Percentiles rank a stretch among this genome's conserved stretches.
Conservation (phyloP, 352 stramenopile genomes). For the Pythium guiyangense region DNA sequence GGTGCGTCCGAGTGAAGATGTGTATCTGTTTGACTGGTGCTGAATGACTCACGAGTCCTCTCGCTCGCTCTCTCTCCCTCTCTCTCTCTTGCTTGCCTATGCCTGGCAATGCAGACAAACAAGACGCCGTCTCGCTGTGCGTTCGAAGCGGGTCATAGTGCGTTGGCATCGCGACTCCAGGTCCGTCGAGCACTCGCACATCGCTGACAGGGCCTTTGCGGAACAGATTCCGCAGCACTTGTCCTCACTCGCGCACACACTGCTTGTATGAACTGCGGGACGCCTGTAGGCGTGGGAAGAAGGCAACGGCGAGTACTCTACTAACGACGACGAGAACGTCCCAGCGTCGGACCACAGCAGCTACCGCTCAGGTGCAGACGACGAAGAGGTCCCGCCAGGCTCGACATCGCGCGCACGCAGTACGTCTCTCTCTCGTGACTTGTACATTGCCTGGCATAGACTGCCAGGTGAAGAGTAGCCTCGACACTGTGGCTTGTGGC, state of each 20-base stretch:
- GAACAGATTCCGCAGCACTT: background rate
- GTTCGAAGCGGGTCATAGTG: conserved; percentile 81
- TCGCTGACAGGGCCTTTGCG: no score
- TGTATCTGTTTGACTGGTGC: no score
- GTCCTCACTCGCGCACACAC: background rate
- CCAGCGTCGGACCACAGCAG: conserved; percentile 12
- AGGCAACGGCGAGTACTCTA: conserved; percentile 86
- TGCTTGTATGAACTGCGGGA: background rate
- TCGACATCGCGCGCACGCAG: conserved; percentile 39
- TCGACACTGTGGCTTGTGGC: no score
- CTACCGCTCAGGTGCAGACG: conserved; percentile 23
- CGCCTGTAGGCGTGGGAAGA: conserved; percentile 64
- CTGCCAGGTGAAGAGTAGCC: no score
- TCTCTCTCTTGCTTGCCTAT: background rate
- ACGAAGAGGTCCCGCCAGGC: conserved; percentile 32
- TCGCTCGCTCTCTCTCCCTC: no score
- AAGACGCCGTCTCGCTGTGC: conserved; percentile 83
- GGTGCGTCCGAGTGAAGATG: conserved; percentile 21
- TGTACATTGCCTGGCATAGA: no score
- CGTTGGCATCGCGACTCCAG: conserved; percentile 70
- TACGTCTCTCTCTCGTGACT: conserved; percentile 24
- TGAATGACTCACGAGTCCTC: no score
- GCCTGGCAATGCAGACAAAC: conserved; percentile 48
- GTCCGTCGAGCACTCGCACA: conserved; percentile 8
- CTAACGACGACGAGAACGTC: conserved; percentile 45